Conservation (phyloP, 2,329 filamentous ascomycete species). For the Beauveria caledonica region DNA sequence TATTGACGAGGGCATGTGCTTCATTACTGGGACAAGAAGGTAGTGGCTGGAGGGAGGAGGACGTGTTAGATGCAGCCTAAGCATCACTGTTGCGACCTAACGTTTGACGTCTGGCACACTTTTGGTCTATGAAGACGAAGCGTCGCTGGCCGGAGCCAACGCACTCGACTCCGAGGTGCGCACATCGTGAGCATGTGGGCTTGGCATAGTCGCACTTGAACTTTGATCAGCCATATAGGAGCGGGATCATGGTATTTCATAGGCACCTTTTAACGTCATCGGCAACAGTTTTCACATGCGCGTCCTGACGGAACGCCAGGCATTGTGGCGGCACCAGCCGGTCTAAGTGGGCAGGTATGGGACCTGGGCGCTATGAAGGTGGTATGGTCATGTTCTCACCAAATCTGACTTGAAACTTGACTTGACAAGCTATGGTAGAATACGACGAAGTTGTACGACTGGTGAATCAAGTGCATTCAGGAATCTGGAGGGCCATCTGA, state of each 20-base stretch:
- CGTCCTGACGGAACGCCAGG: conserved; percentile 5
- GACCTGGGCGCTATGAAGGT: neutral
- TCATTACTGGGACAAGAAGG: neutral
- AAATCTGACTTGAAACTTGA: no score
- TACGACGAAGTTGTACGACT: neutral
- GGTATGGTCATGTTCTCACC: neutral
- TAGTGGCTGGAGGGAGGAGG: neutral
- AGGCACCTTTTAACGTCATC: conserved; percentile 9
- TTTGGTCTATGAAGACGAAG: conserved; percentile 9
- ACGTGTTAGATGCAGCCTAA: neutral
- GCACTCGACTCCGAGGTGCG: neutral
- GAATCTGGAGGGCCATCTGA: neutral
- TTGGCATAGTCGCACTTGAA: conserved; percentile 5
- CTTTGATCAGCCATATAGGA: neutral
- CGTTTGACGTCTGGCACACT: neutral
- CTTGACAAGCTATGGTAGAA: neutral
- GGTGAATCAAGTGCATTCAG: neutral
- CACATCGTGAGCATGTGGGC: conserved; percentile 7
- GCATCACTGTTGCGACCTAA: neutral
- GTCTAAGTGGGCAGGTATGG: neutral
- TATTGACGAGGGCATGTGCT: neutral
- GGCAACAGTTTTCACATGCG: conserved; percentile 8
- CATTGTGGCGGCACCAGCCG: neutral
- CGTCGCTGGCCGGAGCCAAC: conserved; percentile 5
- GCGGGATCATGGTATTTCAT: neutral